These are phyloP conservation scores for Adansonia grandidieri DNA, from an alignment of 441 rosid genomes.

Conservation along the genomic window DNA sequence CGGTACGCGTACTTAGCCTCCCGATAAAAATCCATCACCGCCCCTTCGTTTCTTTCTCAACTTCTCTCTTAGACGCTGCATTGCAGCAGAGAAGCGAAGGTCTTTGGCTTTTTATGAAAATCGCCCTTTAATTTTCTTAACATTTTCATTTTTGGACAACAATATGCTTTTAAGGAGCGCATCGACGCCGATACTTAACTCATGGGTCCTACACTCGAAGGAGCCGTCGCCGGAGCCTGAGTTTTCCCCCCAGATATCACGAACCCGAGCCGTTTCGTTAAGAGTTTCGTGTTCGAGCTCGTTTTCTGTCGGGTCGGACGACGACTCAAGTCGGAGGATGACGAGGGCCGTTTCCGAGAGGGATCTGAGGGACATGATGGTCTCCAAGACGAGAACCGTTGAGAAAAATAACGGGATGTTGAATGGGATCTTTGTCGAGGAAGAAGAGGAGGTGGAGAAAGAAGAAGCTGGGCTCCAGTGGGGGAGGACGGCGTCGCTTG, in stretches of 20 bases:
- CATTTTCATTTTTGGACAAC: not conserved
- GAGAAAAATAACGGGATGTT: conserved; percentile 20
- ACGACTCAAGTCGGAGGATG: conserved; percentile 42
- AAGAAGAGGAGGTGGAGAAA: conserved; percentile 44
- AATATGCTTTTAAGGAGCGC: conserved; percentile 73
- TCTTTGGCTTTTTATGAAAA: too few relatives aligned
- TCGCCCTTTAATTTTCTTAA: not conserved
- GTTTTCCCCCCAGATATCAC: conserved; percentile 36
- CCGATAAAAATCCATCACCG: too few relatives aligned
- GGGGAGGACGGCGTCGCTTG: conserved; percentile 30
- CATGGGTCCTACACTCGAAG: conserved; percentile 54
- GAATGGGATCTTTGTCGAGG: conserved; percentile 43
- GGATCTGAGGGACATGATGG: conserved; percentile 46
- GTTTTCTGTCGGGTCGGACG: conserved; percentile 32
- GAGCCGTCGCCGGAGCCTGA: conserved; percentile 54
- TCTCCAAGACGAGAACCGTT: conserved; percentile 36
- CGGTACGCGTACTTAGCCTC: too few relatives aligned
- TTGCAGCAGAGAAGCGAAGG: too few relatives aligned
- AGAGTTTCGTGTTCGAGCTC: conserved; percentile 44
- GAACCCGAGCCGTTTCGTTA: conserved; percentile 42
- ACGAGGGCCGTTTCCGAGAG: conserved; percentile 62
- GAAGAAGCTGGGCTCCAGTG: conserved; percentile 34
- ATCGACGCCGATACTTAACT: conserved; percentile 66
- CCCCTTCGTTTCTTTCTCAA: too few relatives aligned
- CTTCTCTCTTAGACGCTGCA: too few relatives aligned